Conservation (phyloP, 1,284 basidiomycete genomes). For the Termitomyces sp. region DNA sequence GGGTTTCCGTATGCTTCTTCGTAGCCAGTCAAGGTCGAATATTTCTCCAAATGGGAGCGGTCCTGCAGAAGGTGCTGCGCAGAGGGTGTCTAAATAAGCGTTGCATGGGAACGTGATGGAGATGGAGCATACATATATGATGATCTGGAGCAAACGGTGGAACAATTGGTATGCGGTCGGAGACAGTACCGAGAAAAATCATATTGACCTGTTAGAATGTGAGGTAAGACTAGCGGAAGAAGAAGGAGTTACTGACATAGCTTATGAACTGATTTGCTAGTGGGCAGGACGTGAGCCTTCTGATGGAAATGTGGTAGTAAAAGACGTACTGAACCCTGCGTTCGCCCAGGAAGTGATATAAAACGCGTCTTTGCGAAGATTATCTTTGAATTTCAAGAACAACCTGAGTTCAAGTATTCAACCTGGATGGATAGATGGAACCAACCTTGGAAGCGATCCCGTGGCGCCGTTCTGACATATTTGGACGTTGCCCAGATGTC, state of each 20-base stretch:
- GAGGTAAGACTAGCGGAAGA: neutral
- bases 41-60: slow-evolving; percentile 34
- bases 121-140: slow-evolving; percentile 25
- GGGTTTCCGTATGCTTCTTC: slow-evolving; percentile 25
- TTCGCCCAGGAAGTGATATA: slow-evolving; percentile 33
- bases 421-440: neutral
- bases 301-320: neutral
- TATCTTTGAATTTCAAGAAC: slow-evolving; percentile 20
- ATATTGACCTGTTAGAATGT: slow-evolving; percentile 30
- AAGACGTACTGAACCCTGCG: slow-evolving; percentile 31
- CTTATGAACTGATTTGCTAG: slow-evolving; percentile 33
- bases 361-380: slow-evolving; percentile 24
- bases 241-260: slow-evolving; percentile 21
- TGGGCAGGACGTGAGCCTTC: neutral
- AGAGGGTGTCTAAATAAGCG: neutral
- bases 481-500: slow-evolving; percentile 20
- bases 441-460: slow-evolving; percentile 22
- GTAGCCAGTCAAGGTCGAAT: slow-evolving; percentile 33
- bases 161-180: slow-evolving; percentile 37
- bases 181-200: slow-evolving; percentile 36
- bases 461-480: slow-evolving; percentile 19
- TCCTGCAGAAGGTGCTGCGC: slow-evolving; percentile 25
- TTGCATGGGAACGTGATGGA: neutral
- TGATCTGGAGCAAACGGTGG: slow-evolving; percentile 38
- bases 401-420: neutral